These are phyloP conservation scores for Royoungia palumana DNA, from an alignment of 768 basidiomycete species.

Conservation along the genomic window DNA sequence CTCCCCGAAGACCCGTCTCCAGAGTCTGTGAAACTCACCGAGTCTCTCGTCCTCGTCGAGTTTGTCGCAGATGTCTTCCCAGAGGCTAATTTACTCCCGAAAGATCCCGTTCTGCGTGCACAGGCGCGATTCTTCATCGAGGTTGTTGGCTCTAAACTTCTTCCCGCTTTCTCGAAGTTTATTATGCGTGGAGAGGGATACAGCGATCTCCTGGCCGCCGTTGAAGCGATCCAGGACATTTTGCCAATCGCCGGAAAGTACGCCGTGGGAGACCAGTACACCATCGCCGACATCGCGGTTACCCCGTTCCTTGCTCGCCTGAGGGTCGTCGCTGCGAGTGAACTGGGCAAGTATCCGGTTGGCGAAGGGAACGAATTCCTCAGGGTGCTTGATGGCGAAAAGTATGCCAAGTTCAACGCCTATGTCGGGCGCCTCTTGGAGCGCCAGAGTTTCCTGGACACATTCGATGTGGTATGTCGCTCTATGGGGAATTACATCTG, in stretches of 20 bases:
- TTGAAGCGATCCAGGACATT: slow-evolving; percentile 49
- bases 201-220: slow-evolving; percentile 38
- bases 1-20: slow-evolving; percentile 55
- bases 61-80: slow-evolving; percentile 62
- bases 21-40: slow-evolving; percentile 57
- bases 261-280: slow-evolving; percentile 33
- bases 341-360: slow-evolving; percentile 47
- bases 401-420: slow-evolving; percentile 48
- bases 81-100: slow-evolving; percentile 46
- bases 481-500: too few species aligned
- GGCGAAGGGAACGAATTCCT: slow-evolving; percentile 47
- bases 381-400: slow-evolving; percentile 36
- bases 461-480: slow-evolving; percentile 50
- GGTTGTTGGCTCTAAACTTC: slow-evolving; percentile 44
- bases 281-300: slow-evolving; percentile 61
- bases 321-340: slow-evolving; percentile 43
- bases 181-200: slow-evolving; percentile 39
- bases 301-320: slow-evolving; percentile 59
- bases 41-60: slow-evolving; percentile 64
- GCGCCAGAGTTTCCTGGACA: slow-evolving; percentile 52
- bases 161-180: slow-evolving; percentile 37
- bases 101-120: slow-evolving; percentile 55
- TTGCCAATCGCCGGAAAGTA: slow-evolving; percentile 43
- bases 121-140: slow-evolving; percentile 64
- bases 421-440: slow-evolving; percentile 48